A percentile compares a stretch with the other conserved stretches of the same genome.
Conservation (phyloP, 768 basidiomycete genomes). For the Termitomyces sp. region DNA sequence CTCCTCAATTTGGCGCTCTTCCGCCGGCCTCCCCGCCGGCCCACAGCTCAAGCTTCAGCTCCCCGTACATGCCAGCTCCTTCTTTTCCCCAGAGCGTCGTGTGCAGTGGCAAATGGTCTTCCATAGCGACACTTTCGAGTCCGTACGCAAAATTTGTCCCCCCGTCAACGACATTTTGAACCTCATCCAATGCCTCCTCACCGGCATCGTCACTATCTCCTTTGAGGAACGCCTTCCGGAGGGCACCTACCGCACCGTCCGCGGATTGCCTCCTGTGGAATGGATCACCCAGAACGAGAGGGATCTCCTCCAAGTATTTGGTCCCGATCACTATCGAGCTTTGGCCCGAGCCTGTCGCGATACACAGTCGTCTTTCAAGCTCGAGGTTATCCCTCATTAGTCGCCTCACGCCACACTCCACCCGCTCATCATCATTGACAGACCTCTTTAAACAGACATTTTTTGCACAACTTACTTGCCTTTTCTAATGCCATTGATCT, state of each 20-base stretch:
- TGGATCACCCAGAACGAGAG: conserved; percentile 72
- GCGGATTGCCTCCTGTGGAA: conserved; percentile 69
- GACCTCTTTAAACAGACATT: neutral
- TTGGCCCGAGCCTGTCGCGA: conserved; percentile 70
- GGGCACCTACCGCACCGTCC: conserved; percentile 67
- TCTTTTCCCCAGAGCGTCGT: conserved; percentile 79
- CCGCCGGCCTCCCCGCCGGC: conserved; percentile 69
- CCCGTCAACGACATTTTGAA: conserved; percentile 67
- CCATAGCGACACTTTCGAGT: conserved; percentile 71
- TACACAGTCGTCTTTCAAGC: conserved; percentile 65
- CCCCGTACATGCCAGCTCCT: conserved; percentile 75
- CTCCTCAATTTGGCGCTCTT: conserved; percentile 72
- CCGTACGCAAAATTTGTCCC: conserved; percentile 58
- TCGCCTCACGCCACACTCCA: neutral
- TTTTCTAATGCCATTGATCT: conserved; percentile 26
- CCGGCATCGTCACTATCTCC: conserved; percentile 64
- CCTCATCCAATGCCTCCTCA: conserved; percentile 67
- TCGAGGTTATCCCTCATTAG: conserved; percentile 49
- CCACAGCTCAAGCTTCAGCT: conserved; percentile 69
- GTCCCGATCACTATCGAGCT: conserved; percentile 63
- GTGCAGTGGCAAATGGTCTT: conserved; percentile 92
- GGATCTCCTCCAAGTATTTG: conserved; percentile 67
- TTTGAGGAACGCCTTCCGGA: conserved; percentile 72
- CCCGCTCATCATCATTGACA: conserved; percentile 5
- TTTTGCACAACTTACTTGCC: conserved; percentile 10